Conservation (phyloP, 2,329 filamentous ascomycete genomes). For the Fusarium sacchari region DNA sequence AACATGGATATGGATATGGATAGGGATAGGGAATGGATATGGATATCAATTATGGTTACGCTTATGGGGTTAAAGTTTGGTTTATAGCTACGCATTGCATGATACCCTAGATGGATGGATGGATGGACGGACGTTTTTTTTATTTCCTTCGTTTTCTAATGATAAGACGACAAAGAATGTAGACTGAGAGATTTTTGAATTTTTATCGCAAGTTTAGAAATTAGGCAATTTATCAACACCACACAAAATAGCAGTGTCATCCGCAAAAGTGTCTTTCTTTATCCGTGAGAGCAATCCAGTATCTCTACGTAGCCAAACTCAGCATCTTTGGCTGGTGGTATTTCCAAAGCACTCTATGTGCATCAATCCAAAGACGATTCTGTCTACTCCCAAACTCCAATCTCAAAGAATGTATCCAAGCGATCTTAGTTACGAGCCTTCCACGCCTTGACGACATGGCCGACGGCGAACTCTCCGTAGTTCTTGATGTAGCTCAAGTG, state of each 20-base stretch:
- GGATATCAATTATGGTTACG: not conserved
- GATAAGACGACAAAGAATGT: not conserved
- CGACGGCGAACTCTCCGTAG: conserved; percentile 40
- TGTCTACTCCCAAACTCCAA: not conserved
- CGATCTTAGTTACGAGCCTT: not conserved
- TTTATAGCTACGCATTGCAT: conserved; percentile 17
- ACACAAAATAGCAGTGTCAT: too few relatives aligned
- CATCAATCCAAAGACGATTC: not conserved
- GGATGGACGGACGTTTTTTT: too few relatives aligned
- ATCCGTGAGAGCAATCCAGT: not conserved
- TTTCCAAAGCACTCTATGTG: not conserved
- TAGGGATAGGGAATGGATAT: not conserved
- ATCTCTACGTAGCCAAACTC: not conserved
- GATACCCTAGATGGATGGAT: conserved; percentile 27
- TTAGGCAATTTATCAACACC: not conserved
- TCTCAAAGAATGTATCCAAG: not conserved
- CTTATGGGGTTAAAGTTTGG: conserved; percentile 1
- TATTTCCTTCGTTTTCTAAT: conserved; percentile 8
- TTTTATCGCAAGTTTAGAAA: not conserved
- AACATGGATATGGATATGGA: not conserved
- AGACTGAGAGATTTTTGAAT: not conserved
- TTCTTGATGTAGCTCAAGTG: conserved; percentile 29
- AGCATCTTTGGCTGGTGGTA: not conserved
- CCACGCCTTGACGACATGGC: conserved; percentile 43
- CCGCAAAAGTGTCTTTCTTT: not conserved